Conservation (phyloP, 139 green algal genomes). For the Chlorella sorokiniana region DNA sequence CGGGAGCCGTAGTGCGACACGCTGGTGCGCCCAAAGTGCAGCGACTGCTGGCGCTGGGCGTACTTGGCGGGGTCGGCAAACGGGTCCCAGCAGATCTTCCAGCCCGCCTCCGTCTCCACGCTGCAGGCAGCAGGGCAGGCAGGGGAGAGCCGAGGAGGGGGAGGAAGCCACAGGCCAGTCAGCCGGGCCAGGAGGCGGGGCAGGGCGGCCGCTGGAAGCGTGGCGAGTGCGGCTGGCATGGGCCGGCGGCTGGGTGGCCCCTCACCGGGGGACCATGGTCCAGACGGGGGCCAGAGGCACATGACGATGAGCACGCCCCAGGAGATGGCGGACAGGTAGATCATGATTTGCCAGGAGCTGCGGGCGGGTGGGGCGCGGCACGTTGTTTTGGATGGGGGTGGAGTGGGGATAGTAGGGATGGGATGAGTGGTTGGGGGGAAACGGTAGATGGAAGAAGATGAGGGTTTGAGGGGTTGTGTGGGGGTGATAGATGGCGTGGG, state of each 20-base stretch:
- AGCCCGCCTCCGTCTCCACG: constrained; percentile 31
- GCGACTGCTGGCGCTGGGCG: no score
- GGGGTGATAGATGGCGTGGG: no score
- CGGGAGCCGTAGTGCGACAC: background rate
- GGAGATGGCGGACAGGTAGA: constrained; percentile 25
- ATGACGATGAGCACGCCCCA: constrained; percentile 33
- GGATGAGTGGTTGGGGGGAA: background rate
- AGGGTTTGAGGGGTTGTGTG: no score
- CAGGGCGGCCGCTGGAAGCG: background rate
- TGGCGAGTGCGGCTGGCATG: background rate
- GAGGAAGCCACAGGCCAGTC: background rate
- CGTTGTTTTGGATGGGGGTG: background rate
- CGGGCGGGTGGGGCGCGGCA: background rate
- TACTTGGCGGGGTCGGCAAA: background rate
- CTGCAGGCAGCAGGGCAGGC: background rate
- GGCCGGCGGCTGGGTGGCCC: no score
- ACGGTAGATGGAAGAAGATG: no score
- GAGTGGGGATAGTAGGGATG: background rate
- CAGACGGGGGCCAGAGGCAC: constrained; percentile 42
- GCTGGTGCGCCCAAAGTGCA: background rate
- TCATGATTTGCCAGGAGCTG: constrained; percentile 19
- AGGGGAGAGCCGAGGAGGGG: background rate
- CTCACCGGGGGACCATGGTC: constrained; percentile 30
- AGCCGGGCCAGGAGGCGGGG: background rate
- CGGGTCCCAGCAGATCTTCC: constrained; percentile 14